phyloP scores from a whole-genome alignment of 2,329 filamentous ascomycete genomes.

The Trichophyton equinum region DNA sequence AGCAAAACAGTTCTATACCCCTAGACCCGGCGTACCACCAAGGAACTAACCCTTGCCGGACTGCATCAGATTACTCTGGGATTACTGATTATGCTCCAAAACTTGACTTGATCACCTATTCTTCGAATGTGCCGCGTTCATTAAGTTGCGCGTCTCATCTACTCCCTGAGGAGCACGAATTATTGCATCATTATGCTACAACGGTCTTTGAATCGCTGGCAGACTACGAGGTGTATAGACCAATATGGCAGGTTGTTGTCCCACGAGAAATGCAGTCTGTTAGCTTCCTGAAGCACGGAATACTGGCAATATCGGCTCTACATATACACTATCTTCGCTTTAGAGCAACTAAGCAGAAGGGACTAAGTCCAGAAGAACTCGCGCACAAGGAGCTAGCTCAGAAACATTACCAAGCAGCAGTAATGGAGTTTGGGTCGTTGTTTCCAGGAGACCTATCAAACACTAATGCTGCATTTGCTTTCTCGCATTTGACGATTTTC shows the following conservation, averaged over 20 bases:
- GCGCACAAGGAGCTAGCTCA: conserved; percentile 8
- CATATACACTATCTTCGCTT: conserved; percentile 13
- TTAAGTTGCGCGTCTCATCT: background rate
- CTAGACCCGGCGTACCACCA: background rate
- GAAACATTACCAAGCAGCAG: conserved; percentile 11
- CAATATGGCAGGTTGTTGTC: conserved; percentile 13
- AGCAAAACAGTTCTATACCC: background rate
- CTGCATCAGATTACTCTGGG: background rate
- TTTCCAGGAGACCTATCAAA: conserved; percentile 7
- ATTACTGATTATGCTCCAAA: background rate
- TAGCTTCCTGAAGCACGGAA: conserved; percentile 18
- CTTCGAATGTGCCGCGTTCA: background rate
- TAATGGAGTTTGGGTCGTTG: conserved; percentile 6
- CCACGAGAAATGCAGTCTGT: conserved; percentile 11
- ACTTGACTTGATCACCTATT: background rate
- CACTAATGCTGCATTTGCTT: conserved; percentile 12
- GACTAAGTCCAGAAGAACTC: background rate
- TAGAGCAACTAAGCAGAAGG: background rate
- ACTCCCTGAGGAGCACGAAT: conserved; percentile 7
- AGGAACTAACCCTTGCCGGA: background rate
- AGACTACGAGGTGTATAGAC: conserved; percentile 11
- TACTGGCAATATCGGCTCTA: conserved; percentile 17
- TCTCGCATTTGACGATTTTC: conserved; percentile 12
- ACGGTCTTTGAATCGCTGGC: conserved; percentile 8
- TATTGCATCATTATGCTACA: conserved; percentile 13